Evolutionary conservation across 345 rosid species (phyloP), one percentile per base, ranked within the genome.

Genomic region (Populus tremula): DNA sequence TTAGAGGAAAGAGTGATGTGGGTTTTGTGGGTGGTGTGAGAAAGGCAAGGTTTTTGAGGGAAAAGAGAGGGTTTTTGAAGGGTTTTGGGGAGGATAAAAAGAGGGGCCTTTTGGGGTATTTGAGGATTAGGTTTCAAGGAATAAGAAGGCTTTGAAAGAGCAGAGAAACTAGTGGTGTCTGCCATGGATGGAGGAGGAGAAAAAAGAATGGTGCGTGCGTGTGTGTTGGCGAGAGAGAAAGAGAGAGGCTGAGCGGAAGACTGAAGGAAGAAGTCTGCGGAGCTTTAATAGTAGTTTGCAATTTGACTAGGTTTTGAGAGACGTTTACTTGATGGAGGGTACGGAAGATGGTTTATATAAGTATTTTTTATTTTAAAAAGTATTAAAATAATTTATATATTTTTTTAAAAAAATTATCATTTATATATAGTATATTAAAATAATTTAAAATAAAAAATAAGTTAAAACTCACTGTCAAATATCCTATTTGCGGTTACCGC

Each of bases 31-130:
- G 86, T 16, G 10, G 86, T 14, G 6, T 69, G 75, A 36, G 72
- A 67, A 20, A 67, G 25, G 39, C 80, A 10, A 65, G 74, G 67
- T 5, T 38, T 77, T 69, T 50, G 79, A 69, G 76, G 68, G 20
- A 82, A 81, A 78, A 66, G 43, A 2, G 82, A 75, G 84, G 91
- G 84, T 75, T 84, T 87, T 78, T 73, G 80, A 76, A 81, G 86
- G 87, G 87, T 81, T 86, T 88, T 82, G 62, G 85, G 78, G 33
- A 70, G 70, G 77, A 78, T 66, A 43, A 31, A 59, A 38, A 67
- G 18, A 36, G 70, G 78, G n/a, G 77, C 56, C 64, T 83, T 78
- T 1, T 2, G 71, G 54, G 80, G 78, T 59, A 43, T 27, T 1
- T 69, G 68, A 12, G 53, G 16, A 8, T 36, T 43, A 3, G 72